phyloP scores from a whole-genome alignment of 2,329 filamentous ascomycete species.

The Chalara sp. region DNA sequence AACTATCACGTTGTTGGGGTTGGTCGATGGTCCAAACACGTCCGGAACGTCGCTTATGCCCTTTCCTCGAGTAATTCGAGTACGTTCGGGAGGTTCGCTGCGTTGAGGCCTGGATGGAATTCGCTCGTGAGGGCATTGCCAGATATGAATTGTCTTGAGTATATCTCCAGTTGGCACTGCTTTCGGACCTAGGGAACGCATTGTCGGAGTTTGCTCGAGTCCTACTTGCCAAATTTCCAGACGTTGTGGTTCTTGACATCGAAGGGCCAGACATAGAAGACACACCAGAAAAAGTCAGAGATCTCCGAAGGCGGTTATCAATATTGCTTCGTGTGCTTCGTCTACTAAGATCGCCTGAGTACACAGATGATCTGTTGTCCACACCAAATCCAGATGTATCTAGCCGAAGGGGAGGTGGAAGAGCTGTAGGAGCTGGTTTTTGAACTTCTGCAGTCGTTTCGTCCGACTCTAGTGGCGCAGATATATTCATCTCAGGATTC shows the following conservation, averaged over 20 bases:
- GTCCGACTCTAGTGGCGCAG: constrained; percentile 14
- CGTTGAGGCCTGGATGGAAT: constrained; percentile 7
- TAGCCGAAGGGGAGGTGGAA: constrained; percentile 15
- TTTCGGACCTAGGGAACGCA: constrained; percentile 10
- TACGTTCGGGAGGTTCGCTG: constrained; percentile 16
- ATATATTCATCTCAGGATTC: constrained; percentile 10
- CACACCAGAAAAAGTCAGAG: constrained; percentile 7
- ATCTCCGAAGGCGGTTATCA: constrained; percentile 9
- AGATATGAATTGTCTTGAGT: constrained; percentile 18
- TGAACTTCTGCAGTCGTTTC: constrained; percentile 11
- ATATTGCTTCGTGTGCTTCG: constrained; percentile 1
- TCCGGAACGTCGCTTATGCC: constrained; percentile 16
- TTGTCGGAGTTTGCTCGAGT: constrained; percentile 21
- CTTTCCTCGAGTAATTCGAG: constrained; percentile 24
- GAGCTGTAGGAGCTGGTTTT: constrained; percentile 7
- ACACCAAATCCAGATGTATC: constrained; percentile 18
- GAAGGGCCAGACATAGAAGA: constrained; percentile 8
- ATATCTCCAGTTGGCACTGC: constrained; percentile 18
- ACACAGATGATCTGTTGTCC: background rate
- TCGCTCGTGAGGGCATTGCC: constrained; percentile 12
- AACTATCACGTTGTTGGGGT: constrained; percentile 9
- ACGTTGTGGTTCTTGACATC: constrained; percentile 8
- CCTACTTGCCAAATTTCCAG: constrained; percentile 7
- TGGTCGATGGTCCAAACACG: constrained; percentile 7
- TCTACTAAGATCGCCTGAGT: constrained; percentile 6